phyloP scores from a whole-genome alignment of 2,329 filamentous ascomycete genomes.

The Aspergillus sp. region DNA sequence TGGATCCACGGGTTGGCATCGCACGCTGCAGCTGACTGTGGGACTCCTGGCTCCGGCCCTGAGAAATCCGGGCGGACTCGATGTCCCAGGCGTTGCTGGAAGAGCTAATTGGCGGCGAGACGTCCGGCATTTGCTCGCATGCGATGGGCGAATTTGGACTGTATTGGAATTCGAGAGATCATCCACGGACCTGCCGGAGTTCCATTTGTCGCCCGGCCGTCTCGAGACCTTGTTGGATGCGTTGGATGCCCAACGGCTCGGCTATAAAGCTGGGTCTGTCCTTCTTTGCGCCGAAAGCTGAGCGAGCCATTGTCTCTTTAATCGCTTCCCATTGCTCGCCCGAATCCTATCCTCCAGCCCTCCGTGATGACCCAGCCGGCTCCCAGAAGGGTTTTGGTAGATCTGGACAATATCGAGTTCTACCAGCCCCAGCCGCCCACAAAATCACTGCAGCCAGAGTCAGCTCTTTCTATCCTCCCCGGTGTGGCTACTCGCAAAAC shows the following conservation, averaged over 20 bases:
- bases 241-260: conserved; percentile 7
- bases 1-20: conserved; percentile 2
- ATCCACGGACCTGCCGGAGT: conserved; percentile 4
- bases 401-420: conserved; percentile 11
- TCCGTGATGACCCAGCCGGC: conserved; percentile 7
- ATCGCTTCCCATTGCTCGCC: conserved; percentile 2
- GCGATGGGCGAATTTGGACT: conserved; percentile 6
- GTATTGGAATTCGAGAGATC: conserved; percentile 3
- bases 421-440: conserved; percentile 6
- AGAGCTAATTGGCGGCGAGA: conserved; percentile 5
- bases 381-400: conserved; percentile 4
- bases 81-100: conserved; percentile 4
- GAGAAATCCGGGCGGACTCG: conserved; percentile 6
- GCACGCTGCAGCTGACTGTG: conserved; percentile 4
- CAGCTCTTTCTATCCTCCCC: conserved; percentile 5
- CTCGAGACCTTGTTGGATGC: conserved; percentile 1
- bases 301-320: conserved; percentile 7
- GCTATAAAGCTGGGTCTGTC: conserved; percentile 8
- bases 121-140: conserved; percentile 2
- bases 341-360: conserved; percentile 5
- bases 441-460: conserved; percentile 6
- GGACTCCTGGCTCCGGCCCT: conserved; percentile 2
- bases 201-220: conserved; percentile 6
- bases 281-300: conserved; percentile 5
- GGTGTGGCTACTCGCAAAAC: neutral